Evolutionary conservation across 2,329 filamentous ascomycete species (phyloP).

Genomic region (Ascochyta fabae): DNA sequence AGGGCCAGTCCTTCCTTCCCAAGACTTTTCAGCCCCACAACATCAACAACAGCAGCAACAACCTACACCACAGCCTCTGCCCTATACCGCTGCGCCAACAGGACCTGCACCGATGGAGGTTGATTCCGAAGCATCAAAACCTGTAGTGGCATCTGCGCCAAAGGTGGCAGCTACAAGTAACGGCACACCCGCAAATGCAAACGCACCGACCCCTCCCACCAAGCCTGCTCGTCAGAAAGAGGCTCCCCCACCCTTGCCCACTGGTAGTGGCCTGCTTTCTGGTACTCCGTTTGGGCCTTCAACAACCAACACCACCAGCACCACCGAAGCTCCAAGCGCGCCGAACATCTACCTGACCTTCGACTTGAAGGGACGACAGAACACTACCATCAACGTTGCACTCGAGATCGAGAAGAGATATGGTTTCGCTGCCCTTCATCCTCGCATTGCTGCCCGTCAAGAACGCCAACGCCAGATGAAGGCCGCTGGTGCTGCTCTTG

Average conservation of each 20-base stretch:
- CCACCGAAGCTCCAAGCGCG: slow-evolving; percentile 56
- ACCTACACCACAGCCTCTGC: slow-evolving; percentile 17
- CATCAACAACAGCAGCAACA: slow-evolving; percentile 22
- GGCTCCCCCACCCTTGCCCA: slow-evolving; percentile 62
- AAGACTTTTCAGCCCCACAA: slow-evolving; percentile 34
- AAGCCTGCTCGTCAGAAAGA: slow-evolving; percentile 64
- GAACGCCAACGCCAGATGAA: slow-evolving; percentile 88
- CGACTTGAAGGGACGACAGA: slow-evolving; percentile 78
- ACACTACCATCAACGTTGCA: slow-evolving; percentile 95
- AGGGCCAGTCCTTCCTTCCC: slow-evolving; percentile 36
- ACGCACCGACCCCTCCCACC: slow-evolving; percentile 60
- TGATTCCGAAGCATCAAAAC: slow-evolving; percentile 41
- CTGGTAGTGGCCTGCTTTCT: slow-evolving; percentile 69
- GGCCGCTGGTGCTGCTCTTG: slow-evolving; percentile 83
- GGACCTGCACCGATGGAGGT: slow-evolving; percentile 47
- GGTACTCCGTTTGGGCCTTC: slow-evolving; percentile 66
- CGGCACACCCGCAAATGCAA: slow-evolving; percentile 53
- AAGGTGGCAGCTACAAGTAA: slow-evolving; percentile 43
- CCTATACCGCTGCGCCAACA: slow-evolving; percentile 24
- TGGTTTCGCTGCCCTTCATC: slow-evolving; percentile 92
- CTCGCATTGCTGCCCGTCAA: slow-evolving; percentile 84
- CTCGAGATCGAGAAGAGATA: slow-evolving; percentile 92
- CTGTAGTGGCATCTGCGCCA: slow-evolving; percentile 32
- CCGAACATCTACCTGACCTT: slow-evolving; percentile 82
- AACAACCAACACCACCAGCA: slow-evolving; percentile 51